Evolutionary conservation across 2,329 filamentous ascomycete genomes (phyloP), one percentile per base, ranked within the genome.

Genomic region (Dactylellina parvicollis): DNA sequence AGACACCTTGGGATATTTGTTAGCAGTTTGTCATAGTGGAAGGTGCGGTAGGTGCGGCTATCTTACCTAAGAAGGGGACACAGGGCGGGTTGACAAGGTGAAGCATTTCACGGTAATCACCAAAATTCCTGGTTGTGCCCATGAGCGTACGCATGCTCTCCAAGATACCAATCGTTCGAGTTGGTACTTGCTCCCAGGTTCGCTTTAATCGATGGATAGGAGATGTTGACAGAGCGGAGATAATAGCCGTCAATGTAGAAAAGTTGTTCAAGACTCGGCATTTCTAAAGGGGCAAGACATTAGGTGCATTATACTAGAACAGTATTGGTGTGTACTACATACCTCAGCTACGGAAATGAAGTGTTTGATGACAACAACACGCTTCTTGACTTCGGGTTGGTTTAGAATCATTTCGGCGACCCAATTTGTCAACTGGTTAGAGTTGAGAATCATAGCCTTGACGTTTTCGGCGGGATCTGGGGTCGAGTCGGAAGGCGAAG

Each of bases 391-490:
- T 80, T 99, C 95, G 78, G 89, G 87, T 81, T 99, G 95, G 0
- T 90, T 93, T 75, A 99, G 82, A 77, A 99, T 98, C 95, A 99
- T 98, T 81, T 98, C 94, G 28, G 95, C 95, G 55, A 98, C 95
- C 95, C 95, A 99, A 80, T 98, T 99, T 4, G 95, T 99, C 84
- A 99, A 89, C 81, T 98, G 94, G 79, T 99, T 99, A 0, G 95
- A 98, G 82, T 99, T 95, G 57, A 98, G 84, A 82, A 99, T 99
- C 75, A 99, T 85, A 8, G 92, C 91, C 82, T 98, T 97, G 77
- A 99, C 92, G 78, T 99, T 98, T 0, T 92, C 88, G 8, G 95
- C 93, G 32, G 93, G 91, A 71, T 78, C 77, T 24, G 75, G 74
- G 22, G 49, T 74, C 18, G 75, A 75, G 4, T 90, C 86, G 75